Evolutionary conservation across 2,329 filamentous ascomycete species (phyloP), one percentile per base, ranked within the genome.

Genomic region (Anisogramma anomala): DNA sequence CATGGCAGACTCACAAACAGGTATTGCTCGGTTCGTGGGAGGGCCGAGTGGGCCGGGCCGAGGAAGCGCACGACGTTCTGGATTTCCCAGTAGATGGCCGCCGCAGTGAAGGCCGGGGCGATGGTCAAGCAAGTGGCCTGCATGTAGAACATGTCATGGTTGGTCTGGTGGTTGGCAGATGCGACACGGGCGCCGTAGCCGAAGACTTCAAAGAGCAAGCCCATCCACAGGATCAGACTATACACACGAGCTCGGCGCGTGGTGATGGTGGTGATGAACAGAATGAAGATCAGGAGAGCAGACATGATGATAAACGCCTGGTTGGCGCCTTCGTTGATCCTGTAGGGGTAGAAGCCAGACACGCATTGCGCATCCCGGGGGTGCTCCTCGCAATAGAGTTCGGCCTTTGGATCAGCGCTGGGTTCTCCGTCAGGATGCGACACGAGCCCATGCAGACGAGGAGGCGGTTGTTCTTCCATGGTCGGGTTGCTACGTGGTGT

Each of bases 121-220:
- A 82, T 69, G 3, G 77, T 82, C 42, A 84, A 63, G 48, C 69
- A 74, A 52, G 72, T 67, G 27, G 78, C 70, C 54, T 80, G 74
- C 27, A 77, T 69, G 41, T 71, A 51, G 55, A 73, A 73, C 15
- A 61, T 58, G 30, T 58, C 54, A 47, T 65, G 54, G n/a, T 51
- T 49, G 62, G 66, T 79, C 3, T 66, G 67, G 50, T 81, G 69
- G 27, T 66, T 36, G 52, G 67, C 68, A 52, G 74, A 68, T 51
- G 70, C 59, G 23, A 82, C 58, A 8, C 79, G 66, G 3, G 71
- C 77, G 0, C 56, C 58, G 48, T 82, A 82, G 9, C 77, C 78
- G 18, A 78, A 48, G 11, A 77, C 57, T 55, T 82, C 77, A 23
- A 66, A 62, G 30, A 68, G 36, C 14, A 72, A 61, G 6, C 78